Evolutionary conservation across 306 rosid species (phyloP), one percentile per base, ranked within the genome.

Genomic region (Cicer pinnatifidum): DNA sequence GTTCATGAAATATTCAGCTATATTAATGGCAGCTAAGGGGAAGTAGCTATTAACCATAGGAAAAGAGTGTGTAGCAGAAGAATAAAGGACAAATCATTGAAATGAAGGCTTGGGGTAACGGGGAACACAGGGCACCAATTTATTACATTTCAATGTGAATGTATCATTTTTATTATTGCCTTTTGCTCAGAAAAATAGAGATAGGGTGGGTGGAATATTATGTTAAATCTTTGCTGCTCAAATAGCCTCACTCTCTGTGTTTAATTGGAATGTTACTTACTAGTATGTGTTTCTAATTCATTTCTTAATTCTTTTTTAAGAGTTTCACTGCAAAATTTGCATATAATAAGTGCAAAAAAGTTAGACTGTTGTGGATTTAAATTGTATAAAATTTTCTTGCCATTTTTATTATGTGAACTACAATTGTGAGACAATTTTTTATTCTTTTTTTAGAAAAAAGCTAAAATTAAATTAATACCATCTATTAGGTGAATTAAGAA

Each of bases 1-100:
- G 97, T 92, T 76, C 85, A 87, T 76, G 86, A 84, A 51, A 87
- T 91, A 74, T 86, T 92, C 71, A 85, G 80, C 82, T 79, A 75
- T 73, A 89, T 95, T 73, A 81, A 86, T 66, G 82, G 85, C 64
- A 81, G 81, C 83, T 84, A 60, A 47, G 57, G 39, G 19, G 62
- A 58, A 46, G 10, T 66, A 40, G 58, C 45, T 70, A 64, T 52
- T 20, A 58, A 33, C 19, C 74, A 17, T 37, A 13, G 75, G 71
- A 61, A 3, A 28, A 28, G 3, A 69, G 51, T 51, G 37, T 9
- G 65, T 52, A 40, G 73, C 16, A 38, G 79, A 48, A 7, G 74
- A 51, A 66, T 57, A 58, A 52, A 53, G 66, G 75, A 63, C 62
- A 11, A 70, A 64, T 56, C 67, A 19, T 52, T 53, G 69, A 15